Base-by-base conservation (phyloP, 179 eudicot genomes). In the Corrigiola litoralis region DNA sequence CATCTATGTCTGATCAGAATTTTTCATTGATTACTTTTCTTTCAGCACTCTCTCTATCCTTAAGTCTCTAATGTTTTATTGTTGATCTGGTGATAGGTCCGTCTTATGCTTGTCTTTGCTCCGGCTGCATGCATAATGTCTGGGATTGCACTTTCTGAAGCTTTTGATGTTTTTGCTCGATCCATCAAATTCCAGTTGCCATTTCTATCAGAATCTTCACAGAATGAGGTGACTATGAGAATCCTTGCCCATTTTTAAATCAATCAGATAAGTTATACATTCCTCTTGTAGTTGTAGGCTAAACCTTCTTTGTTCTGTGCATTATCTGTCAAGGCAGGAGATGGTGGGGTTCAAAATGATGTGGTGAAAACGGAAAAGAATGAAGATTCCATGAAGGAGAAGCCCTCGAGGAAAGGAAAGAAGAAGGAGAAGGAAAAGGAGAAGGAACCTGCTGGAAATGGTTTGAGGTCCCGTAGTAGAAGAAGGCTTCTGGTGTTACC, bases 111-210 rank as follows among this genome's bases (percentile, higher is more conserved):
- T 77, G 99, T 94, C 51, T 79, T 94, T 74, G 99, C 99, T 56
- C 99, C 99, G 32, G 99, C 99, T 29, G 97, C 99, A 71, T 94
- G 99, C 76, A 94, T 94, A 61, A 69, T 85, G 85, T 94, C 99
- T 73, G 99, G 99, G 71, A 90, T 94, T 78, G 99, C 99, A 46
- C 91, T 94, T 56, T 94, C 99, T 14, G 94, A 78, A 86, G 90
- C 99, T 41, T 94, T 94, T 75, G 80, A 76, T 69, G 90, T 88
- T 67, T 80, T 94, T 59, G 81, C 99, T 6, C 78, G 85, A 65
- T 94, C 99, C 51, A 78, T 94, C 59, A 94, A 90, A 72, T 86
- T 74, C 65, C 86, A 86, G 72, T 68, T 88, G 72, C 80, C 82
- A 65, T 77, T 79, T 65, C 24, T 50, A 55, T 67, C 76, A 51